Conservation (phyloP, 495 filamentous ascomycete genomes). For the Corynascus novoguineensis region DNA sequence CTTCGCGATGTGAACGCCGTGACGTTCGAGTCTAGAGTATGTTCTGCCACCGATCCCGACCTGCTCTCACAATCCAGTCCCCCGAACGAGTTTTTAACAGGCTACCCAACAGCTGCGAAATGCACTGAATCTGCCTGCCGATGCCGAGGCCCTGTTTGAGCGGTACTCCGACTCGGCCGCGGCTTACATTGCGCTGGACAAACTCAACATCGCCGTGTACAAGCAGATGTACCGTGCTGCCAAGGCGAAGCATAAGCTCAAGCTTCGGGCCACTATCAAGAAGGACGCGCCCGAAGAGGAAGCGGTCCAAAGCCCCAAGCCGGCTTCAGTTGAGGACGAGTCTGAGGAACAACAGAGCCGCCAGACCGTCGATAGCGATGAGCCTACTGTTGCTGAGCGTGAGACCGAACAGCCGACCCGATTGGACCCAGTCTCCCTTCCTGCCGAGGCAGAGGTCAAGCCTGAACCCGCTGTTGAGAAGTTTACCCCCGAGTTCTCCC, state of each 20-base stretch:
- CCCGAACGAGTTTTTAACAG: slow-evolving; percentile 19
- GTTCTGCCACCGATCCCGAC: slow-evolving; percentile 29
- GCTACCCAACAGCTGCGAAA: slow-evolving; percentile 59
- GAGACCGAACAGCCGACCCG: slow-evolving; percentile 1
- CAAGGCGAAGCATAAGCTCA: slow-evolving; percentile 97
- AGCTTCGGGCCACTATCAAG: slow-evolving; percentile 65
- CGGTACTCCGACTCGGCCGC: slow-evolving; percentile 93
- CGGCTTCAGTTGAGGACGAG: slow-evolving; percentile 26
- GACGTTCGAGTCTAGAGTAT: slow-evolving; percentile 78
- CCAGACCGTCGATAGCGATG: slow-evolving; percentile 1
- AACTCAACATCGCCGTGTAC: slow-evolving; percentile 73
- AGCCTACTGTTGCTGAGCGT: slow-evolving; percentile 6
- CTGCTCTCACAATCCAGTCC: background rate
- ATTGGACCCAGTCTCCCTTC: background rate
- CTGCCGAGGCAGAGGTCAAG: slow-evolving; percentile 1
- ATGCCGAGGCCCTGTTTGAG: slow-evolving; percentile 71
- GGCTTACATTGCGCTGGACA: slow-evolving; percentile 72
- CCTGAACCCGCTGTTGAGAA: background rate
- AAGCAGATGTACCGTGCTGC: slow-evolving; percentile 96
- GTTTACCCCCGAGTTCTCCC: background rate
- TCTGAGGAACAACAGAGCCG: slow-evolving; percentile 20
- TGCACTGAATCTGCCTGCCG: slow-evolving; percentile 63
- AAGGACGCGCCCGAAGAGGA: slow-evolving; percentile 3
- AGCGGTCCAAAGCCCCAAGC: slow-evolving; percentile 22
- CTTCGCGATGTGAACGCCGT: slow-evolving; percentile 75